Evolutionary conservation across 306 rosid species (phyloP).

Genomic region (Vigna nakashimae): DNA sequence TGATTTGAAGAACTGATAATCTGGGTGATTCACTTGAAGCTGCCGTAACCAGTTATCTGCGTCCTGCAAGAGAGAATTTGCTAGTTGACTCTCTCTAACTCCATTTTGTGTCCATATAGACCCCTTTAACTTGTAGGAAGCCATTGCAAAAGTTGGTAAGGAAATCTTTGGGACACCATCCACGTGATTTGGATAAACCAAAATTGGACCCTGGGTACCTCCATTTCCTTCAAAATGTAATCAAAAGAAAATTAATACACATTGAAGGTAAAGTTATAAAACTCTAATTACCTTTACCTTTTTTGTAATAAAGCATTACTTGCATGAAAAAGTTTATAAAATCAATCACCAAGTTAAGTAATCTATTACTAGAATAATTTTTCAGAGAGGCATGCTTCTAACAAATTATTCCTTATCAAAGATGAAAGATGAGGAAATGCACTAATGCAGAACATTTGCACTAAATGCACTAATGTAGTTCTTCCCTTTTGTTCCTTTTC

Average conservation of each 20-base stretch:
- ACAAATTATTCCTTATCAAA: not conserved
- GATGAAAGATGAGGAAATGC: slow-evolving; percentile 4
- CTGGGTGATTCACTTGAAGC: slow-evolving; percentile 82
- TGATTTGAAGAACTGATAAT: slow-evolving; percentile 76
- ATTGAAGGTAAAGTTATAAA: not conserved
- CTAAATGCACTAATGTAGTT: no score
- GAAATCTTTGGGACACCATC: slow-evolving; percentile 67
- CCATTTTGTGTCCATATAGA: slow-evolving; percentile 71
- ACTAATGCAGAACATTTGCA: not conserved
- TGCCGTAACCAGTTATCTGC: slow-evolving; percentile 80
- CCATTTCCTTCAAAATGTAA: slow-evolving; percentile 60
- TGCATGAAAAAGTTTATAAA: not conserved
- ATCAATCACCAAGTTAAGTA: not conserved
- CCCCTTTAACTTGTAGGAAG: slow-evolving; percentile 81
- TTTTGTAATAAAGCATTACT: not conserved
- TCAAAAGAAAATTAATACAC: not conserved
- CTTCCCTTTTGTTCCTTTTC: not conserved
- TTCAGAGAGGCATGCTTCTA: slow-evolving; percentile 6
- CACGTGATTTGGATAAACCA: slow-evolving; percentile 65
- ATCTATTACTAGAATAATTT: not conserved
- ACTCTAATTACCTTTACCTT: not conserved
- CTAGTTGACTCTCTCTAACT: slow-evolving; percentile 55
- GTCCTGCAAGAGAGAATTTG: slow-evolving; percentile 68
- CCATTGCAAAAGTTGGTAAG: slow-evolving; percentile 73
- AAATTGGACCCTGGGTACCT: slow-evolving; percentile 55